Evolutionary conservation across 257 asterid species (phyloP).

Genomic region (Sherardia arvensis): DNA sequence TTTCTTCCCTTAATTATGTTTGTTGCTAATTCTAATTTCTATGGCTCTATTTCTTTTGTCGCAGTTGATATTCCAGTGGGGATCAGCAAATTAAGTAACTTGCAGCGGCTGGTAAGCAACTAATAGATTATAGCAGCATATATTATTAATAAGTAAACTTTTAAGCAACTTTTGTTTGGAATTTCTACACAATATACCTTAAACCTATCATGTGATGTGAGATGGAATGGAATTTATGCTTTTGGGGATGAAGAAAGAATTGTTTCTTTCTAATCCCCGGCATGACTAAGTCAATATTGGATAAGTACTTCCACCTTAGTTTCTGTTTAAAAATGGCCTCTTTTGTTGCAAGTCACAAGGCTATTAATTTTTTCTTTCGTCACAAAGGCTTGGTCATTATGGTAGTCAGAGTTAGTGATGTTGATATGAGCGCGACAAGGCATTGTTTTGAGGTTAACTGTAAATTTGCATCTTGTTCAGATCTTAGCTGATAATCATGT

Average conservation of each 20-base stretch:
- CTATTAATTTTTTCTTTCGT: neutral
- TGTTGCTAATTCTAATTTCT: conserved; percentile 3
- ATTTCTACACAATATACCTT: neutral
- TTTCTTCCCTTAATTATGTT: neutral
- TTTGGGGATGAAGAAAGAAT: neutral
- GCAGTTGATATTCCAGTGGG: conserved; percentile 81
- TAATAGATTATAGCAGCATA: neutral
- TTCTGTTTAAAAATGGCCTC: neutral
- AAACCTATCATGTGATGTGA: neutral
- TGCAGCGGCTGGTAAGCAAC: conserved; percentile 87
- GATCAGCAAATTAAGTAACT: conserved; percentile 68
- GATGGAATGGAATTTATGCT: neutral
- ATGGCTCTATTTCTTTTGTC: conserved; percentile 4
- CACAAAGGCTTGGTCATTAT: neutral
- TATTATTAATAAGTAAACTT: neutral
- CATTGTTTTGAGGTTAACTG: neutral
- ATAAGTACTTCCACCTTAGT: neutral
- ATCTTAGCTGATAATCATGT: conserved; percentile 75
- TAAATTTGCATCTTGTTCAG: conserved; percentile 27
- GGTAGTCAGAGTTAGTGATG: neutral
- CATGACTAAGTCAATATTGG: neutral
- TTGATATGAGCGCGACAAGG: neutral
- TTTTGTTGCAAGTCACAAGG: neutral
- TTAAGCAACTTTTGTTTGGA: neutral
- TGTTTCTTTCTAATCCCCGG: neutral